Conservation (phyloP, 495 filamentous ascomycete genomes). For the Aspergillus sclerotioniger region DNA sequence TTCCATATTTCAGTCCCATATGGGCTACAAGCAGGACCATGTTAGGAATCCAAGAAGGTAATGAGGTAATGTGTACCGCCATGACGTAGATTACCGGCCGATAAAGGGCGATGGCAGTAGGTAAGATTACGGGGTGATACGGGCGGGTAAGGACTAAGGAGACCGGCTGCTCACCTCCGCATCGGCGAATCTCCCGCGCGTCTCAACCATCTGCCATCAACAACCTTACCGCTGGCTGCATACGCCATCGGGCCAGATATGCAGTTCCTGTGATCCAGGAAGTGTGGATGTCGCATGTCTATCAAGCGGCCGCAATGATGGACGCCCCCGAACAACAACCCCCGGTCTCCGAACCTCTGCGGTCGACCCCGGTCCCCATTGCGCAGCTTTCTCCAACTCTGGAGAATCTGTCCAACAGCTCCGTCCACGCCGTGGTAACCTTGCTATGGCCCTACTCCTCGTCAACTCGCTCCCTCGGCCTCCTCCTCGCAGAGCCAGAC, state of each 20-base stretch:
- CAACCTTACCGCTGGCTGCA: neutral
- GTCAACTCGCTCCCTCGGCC: constrained; percentile 64
- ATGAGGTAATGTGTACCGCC: neutral
- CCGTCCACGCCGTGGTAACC: constrained; percentile 68
- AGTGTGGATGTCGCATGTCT: constrained; percentile 17
- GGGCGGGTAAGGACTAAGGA: neutral
- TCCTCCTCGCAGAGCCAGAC: constrained; percentile 82
- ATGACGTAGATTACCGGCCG: neutral
- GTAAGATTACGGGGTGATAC: constrained; percentile 29
- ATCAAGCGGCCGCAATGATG: constrained; percentile 30
- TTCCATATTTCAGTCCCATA: too few relatives aligned
- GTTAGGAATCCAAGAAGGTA: neutral
- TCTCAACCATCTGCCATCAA: neutral
- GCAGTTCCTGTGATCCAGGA: constrained; percentile 13
- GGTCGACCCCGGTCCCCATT: constrained; percentile 55
- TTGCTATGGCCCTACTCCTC: constrained; percentile 91
- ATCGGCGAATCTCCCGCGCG: neutral
- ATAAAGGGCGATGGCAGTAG: neutral
- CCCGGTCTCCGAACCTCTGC: constrained; percentile 24
- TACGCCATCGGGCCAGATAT: neutral
- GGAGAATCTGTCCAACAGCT: constrained; percentile 27
- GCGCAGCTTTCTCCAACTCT: constrained; percentile 62
- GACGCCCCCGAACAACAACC: constrained; percentile 29
- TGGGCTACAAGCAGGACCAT: neutral
- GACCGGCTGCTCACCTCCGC: neutral